phyloP scores from a whole-genome alignment of 2,329 filamentous ascomycete species.

The Coleophoma crateriformis region DNA sequence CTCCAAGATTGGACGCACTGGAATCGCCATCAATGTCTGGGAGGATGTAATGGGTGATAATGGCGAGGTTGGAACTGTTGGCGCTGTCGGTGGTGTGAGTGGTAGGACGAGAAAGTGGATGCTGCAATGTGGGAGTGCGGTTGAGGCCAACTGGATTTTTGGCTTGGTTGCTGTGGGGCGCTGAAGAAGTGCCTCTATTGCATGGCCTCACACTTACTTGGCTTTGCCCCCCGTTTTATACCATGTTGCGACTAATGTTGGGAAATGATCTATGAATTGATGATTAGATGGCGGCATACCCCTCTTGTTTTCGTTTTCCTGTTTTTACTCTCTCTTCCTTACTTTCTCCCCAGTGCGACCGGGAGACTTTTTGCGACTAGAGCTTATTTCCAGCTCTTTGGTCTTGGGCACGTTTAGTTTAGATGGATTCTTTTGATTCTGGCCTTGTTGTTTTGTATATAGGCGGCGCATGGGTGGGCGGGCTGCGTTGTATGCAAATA shows the following conservation, averaged over 20 bases:
- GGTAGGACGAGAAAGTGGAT: constrained; percentile 21
- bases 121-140: constrained; percentile 15
- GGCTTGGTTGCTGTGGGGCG: constrained; percentile 2
- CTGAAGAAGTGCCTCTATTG: neutral
- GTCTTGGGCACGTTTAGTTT: no score
- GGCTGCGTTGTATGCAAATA: neutral
- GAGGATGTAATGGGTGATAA: constrained; percentile 20
- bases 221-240: no score
- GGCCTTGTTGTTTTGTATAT: neutral
- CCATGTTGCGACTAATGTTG: neutral
- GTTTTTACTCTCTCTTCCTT: no score
- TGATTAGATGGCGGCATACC: no score
- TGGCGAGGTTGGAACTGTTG: constrained; percentile 18
- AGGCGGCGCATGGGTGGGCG: neutral
- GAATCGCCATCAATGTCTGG: constrained; percentile 21
- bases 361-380: neutral
- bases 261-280: neutral
- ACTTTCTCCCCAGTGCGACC: neutral
- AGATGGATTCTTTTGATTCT: neutral
- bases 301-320: no score
- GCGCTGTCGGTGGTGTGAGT: constrained; percentile 17
- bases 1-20: constrained; percentile 14
- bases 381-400: neutral
- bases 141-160: constrained; percentile 23
- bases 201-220: no score